phyloP scores from a whole-genome alignment of 176 grass and related monocot genomes.

The Olyra latifolia region DNA sequence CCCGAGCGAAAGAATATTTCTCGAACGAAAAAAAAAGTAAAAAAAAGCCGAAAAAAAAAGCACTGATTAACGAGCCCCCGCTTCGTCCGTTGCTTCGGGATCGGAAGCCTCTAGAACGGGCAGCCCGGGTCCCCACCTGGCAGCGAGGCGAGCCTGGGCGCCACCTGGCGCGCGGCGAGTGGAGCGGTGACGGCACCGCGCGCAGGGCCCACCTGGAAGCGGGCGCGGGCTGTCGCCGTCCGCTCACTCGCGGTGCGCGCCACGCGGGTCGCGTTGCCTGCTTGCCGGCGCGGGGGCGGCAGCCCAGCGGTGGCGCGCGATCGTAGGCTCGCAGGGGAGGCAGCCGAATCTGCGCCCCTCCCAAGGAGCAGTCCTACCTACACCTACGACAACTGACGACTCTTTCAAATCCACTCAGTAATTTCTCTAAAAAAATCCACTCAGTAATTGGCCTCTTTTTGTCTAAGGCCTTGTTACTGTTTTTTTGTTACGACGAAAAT shows the following conservation, averaged over 20 bases:
- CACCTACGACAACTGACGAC: background rate
- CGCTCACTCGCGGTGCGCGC: constrained; percentile 24
- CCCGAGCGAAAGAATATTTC: constrained; percentile 1
- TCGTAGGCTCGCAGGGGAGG: background rate
- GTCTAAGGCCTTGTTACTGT: background rate
- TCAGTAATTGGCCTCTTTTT: background rate
- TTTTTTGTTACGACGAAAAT: background rate
- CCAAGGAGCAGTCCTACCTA: background rate
- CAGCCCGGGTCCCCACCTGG: background rate
- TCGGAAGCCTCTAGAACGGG: constrained; percentile 58
- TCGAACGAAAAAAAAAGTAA: background rate
- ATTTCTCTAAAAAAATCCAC: too few relatives aligned
- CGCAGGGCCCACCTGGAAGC: background rate
- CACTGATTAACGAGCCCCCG: constrained; percentile 9
- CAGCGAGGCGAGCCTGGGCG: background rate
- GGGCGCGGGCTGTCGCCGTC: background rate
- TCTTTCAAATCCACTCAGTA: background rate
- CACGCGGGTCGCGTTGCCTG: background rate
- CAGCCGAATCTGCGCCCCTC: constrained; percentile 9
- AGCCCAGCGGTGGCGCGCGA: constrained; percentile 1
- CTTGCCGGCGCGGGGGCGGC: constrained; percentile 31
- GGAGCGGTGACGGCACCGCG: background rate
- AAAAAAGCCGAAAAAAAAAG: background rate
- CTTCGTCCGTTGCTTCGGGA: constrained; percentile 34
- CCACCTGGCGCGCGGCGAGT: constrained; percentile 16